Percentiles rank a stretch among this genome's conserved stretches.
phyloP scores from a whole-genome alignment of 2,329 filamentous ascomycete genomes.

The Chaetomiaceae sp. region DNA sequence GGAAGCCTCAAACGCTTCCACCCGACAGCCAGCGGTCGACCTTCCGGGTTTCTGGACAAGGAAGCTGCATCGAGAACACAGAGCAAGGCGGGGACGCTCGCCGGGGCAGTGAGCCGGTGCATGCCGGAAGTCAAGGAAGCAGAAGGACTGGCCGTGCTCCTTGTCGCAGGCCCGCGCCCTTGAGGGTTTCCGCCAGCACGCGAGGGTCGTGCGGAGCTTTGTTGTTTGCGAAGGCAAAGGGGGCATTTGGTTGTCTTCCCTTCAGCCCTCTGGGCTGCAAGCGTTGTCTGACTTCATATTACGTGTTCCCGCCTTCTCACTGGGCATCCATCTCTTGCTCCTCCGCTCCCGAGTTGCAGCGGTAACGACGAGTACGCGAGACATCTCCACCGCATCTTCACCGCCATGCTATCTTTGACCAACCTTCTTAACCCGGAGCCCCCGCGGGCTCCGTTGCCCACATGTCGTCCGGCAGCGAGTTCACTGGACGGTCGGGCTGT shows the following conservation, averaged over 20 bases:
- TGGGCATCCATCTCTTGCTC: slow-evolving; percentile 20
- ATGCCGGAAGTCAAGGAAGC: slow-evolving; percentile 34
- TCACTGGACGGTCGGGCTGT: slow-evolving; percentile 32
- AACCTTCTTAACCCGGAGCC: slow-evolving; percentile 59
- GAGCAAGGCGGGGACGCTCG: slow-evolving; percentile 24
- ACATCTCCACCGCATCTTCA: slow-evolving; percentile 27
- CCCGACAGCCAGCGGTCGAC: slow-evolving; percentile 39
- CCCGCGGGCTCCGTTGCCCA: slow-evolving; percentile 32
- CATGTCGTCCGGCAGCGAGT: slow-evolving; percentile 37
- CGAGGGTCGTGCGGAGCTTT: slow-evolving; percentile 30
- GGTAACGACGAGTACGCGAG: slow-evolving; percentile 37
- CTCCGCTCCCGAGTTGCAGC: slow-evolving; percentile 24
- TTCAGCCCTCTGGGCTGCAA: slow-evolving; percentile 14
- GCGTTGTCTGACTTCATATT: slow-evolving; percentile 25
- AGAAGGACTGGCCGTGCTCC: slow-evolving; percentile 33
- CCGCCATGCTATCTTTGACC: slow-evolving; percentile 56
- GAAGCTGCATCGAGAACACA: slow-evolving; percentile 39
- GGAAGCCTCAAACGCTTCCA: slow-evolving; percentile 42
- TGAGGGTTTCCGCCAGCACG: slow-evolving; percentile 24
- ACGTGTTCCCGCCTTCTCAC: slow-evolving; percentile 19
- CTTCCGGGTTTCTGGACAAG: slow-evolving; percentile 47
- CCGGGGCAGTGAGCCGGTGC: slow-evolving; percentile 34
- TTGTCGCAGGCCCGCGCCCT: slow-evolving; percentile 31
- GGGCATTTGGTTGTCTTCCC: slow-evolving; percentile 26
- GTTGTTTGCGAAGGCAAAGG: slow-evolving; percentile 37